A percentile compares a stretch with the other conserved stretches of the same genome.
Evolutionary conservation across 2,329 filamentous ascomycete species (phyloP).

Genomic region (Pseudogymnoascus sp.): DNA sequence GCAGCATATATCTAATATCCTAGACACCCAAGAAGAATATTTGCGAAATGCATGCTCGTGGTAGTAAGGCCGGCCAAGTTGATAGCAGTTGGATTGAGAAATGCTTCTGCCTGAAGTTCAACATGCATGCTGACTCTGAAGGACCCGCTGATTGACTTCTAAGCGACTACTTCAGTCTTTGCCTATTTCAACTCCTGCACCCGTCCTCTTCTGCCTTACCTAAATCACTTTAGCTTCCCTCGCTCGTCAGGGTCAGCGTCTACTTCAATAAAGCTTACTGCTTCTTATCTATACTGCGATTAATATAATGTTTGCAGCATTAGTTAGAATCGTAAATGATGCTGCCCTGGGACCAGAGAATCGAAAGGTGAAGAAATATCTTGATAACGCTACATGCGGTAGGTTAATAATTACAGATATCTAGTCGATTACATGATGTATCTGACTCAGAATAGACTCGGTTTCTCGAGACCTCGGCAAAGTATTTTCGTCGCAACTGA

Average conservation of each 20-base stretch:
- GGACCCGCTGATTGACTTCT: too few species aligned
- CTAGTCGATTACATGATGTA: neutral
- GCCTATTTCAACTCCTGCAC: neutral
- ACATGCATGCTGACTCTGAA: too few species aligned
- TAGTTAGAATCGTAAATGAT: neutral
- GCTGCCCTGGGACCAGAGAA: neutral
- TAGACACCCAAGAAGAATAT: constrained; percentile 23
- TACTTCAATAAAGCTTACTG: neutral
- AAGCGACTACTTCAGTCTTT: neutral
- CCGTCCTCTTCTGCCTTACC: neutral
- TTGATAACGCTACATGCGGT: neutral
- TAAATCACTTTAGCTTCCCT: neutral
- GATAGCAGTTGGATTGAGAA: too few species aligned
- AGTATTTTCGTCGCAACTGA: neutral
- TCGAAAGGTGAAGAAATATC: neutral
- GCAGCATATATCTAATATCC: constrained; percentile 25
- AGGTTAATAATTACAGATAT: neutral
- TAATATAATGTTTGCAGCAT: neutral
- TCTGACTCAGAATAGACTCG: neutral
- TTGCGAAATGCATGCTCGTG: constrained; percentile 17
- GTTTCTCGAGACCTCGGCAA: neutral
- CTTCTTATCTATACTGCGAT: neutral
- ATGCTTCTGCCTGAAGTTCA: too few species aligned
- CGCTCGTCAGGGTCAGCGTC: neutral
- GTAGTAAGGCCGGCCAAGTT: too few species aligned